A percentile compares a stretch with the other conserved stretches of the same genome.
These are phyloP conservation scores for Mycena kentingensis DNA, from an alignment of 768 basidiomycete species.

Conservation along the genomic window DNA sequence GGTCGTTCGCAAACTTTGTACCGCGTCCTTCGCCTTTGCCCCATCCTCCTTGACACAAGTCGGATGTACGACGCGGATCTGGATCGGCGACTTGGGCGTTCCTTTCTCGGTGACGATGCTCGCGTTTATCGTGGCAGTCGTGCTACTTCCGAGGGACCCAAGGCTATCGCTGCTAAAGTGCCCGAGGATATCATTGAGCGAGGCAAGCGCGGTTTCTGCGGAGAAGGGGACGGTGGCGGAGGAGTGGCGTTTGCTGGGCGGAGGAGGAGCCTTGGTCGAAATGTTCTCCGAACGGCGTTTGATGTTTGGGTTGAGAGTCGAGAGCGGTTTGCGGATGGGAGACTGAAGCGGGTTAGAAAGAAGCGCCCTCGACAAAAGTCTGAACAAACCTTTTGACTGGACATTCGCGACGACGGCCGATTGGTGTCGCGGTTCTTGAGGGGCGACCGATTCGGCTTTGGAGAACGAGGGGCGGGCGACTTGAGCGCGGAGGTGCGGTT, in stretches of 20 bases:
- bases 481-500: neutral
- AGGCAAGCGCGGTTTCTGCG: constrained; percentile 23
- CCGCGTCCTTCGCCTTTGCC: too few relatives aligned
- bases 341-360: too few relatives aligned
- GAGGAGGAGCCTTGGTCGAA: neutral
- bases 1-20: too few relatives aligned
- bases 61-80: too few relatives aligned
- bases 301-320: neutral
- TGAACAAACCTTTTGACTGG: neutral
- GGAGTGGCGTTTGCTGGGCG: neutral
- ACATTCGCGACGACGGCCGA: neutral
- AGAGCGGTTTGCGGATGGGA: too few relatives aligned
- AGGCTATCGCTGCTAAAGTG: constrained; percentile 38
- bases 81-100: neutral
- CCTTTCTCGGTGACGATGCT: neutral
- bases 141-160: constrained; percentile 32
- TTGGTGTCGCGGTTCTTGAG: constrained; percentile 12
- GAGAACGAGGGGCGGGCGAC: neutral
- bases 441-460: constrained; percentile 1
- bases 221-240: constrained; percentile 5
- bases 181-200: constrained; percentile 28
- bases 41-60: too few relatives aligned
- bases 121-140: neutral
- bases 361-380: neutral
- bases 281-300: neutral